Evolutionary conservation across 805 yeast genomes (phyloP), one percentile per base, ranked within the genome.

Genomic region (Metschnikowia baotianmanensis): DNA sequence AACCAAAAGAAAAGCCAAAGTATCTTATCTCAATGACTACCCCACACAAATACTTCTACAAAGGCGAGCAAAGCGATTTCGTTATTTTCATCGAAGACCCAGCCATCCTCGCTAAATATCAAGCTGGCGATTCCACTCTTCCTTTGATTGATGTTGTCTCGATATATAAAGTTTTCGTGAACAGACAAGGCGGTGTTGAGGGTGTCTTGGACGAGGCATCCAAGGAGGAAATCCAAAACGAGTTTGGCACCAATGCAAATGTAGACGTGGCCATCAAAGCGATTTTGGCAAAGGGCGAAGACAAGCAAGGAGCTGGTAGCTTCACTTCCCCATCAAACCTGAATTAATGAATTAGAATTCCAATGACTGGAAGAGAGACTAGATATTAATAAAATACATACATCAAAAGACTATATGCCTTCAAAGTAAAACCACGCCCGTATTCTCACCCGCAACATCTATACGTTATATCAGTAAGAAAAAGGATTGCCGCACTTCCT

Each of bases 141-240:
- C 82, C 91, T 17, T 65, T 83, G 42, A 66, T 78, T 10, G 80
- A 77, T 29, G 74, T 83, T 4, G 80, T 85, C 1, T 81, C 82
- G 0, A 69, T 74, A 7, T 85, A 76, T 67, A 76, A 82, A 53
- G 72, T 87, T n/a, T 88, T 72, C 57, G 70, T 76, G 17, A 76
- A 78, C 41, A 72, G 73, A 45, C 69, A 68, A 18, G 83, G 86
- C 33, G 96, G 95, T 23, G 65, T 79, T 3, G 85, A 78, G 52
- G 96, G 96, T 42, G 71, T 74, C 7, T 58, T 84, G 19, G 86
- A 82, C 37, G 81, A 77, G 53, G 95, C 91, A 2, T 82, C 91
- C 6, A 74, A 77, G 41, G 65, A 69, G 15, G 84, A 81, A 45
- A 58, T 87, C 28, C 72, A 71, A 36, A 75, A 75, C 47, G 93